Evolutionary conservation across 768 basidiomycete genomes (phyloP), one percentile per base, ranked within the genome.

Genomic region (Austroboletus eburneus): DNA sequence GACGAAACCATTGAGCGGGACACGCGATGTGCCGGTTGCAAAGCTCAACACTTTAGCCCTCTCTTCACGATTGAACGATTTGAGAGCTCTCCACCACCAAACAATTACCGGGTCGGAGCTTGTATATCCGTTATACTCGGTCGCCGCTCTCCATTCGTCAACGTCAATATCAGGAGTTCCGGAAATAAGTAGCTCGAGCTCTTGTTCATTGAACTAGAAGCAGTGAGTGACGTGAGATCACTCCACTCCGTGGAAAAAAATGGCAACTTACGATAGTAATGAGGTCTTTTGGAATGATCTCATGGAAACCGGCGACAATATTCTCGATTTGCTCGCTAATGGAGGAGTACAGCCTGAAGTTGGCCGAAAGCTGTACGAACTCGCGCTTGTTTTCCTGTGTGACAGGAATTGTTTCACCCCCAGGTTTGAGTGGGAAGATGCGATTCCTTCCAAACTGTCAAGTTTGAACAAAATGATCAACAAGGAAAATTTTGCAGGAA

Each of bases 21-120:
- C 95, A 38, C 94, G 78, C 9, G 93, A 93, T 5, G 90, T 83
- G 49, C 91, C 83, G 2, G 96, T 95, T 13, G 93, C 94, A 68
- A 99, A 99, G 73, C 94, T 95, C 46, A 99, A 75, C 37, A 99
- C 91, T 66, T 96, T 93, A 25, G 96, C 93, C 46, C 92, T 77
- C 68, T 99, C 96, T 57, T 97, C 94, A 27, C 95, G 87, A 55
- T 88, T 91, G 72, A 97, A 97, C 9, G 92, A 95, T 68, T 98
- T 92, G 35, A 99, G 78, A 2, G 95, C 95, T 54, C 96, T 80
- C 96, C 96, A 99, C 87, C 92, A 97, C 94, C 94, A 99, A 23
- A 90, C 85, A 49, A 98, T 93, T 59, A 95, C 93, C 6, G 95
- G 91, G 64, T 99, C 94, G 3, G 87, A 88, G 58, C 86, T 79